Conservation (phyloP, 192 early-diverging fungal genomes). For the Coemansia reversa region DNA sequence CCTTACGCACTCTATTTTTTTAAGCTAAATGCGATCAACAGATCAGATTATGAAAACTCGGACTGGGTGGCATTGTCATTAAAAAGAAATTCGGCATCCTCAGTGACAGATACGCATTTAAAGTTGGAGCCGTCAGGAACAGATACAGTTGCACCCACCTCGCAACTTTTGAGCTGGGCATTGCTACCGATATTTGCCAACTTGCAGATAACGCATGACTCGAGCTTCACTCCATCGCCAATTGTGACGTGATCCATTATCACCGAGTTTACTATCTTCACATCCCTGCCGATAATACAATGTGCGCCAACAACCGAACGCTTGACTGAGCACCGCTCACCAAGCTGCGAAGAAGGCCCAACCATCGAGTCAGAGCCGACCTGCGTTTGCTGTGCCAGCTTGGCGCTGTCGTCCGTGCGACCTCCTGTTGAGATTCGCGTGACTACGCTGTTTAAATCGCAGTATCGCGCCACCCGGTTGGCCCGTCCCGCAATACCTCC, state of each 20-base stretch:
- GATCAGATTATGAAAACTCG: conserved; percentile 19
- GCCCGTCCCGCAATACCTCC: conserved; percentile 79
- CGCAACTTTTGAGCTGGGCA: conserved; percentile 83
- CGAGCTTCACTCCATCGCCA: conserved; percentile 90
- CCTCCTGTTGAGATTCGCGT: conserved; percentile 48
- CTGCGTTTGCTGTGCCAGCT: conserved; percentile 66
- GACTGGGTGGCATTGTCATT: conserved; percentile 21
- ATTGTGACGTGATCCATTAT: conserved; percentile 94
- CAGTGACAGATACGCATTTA: conserved; percentile 2
- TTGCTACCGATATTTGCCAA: conserved; percentile 75
- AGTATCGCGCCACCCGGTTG: conserved; percentile 79
- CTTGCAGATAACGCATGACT: conserved; percentile 83
- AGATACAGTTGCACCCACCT: conserved; percentile 47
- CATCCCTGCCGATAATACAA: conserved; percentile 92
- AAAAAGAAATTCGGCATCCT: conserved; percentile 6
- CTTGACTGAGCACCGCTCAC: conserved; percentile 90
- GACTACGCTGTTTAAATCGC: conserved; percentile 83
- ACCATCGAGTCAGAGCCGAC: conserved; percentile 89
- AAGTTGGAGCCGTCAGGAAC: conserved; percentile 24
- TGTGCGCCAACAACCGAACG: conserved; percentile 92
- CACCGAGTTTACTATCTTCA: conserved; percentile 93
- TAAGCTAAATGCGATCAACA: too few relatives aligned
- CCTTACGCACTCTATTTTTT: too few relatives aligned
- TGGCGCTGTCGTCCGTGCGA: conserved; percentile 68
- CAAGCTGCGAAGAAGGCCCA: conserved; percentile 86